Evolutionary conservation across 2,329 filamentous ascomycete species (phyloP).

Genomic region (Colletotrichum sp.): DNA sequence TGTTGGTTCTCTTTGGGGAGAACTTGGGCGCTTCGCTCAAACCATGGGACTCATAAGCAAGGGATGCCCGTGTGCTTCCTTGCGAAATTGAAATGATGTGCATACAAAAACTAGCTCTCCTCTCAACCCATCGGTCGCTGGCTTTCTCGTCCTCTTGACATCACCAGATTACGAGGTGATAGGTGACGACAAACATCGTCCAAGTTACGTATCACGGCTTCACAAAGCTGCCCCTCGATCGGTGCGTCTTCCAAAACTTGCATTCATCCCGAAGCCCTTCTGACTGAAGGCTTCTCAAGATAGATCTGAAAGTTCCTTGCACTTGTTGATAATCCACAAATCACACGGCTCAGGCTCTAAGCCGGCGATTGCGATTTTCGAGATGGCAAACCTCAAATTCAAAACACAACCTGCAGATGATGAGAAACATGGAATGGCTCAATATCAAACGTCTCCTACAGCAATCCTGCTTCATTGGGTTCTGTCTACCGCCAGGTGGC

Average conservation of each 20-base stretch:
- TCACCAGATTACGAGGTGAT: not conserved
- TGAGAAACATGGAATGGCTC: not conserved
- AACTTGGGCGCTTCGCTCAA: not conserved
- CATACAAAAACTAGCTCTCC: not conserved
- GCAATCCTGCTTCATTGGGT: not conserved
- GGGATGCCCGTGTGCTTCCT: not conserved
- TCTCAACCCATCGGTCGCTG: not conserved
- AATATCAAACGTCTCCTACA: rapidly evolving
- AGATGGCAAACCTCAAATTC: not conserved
- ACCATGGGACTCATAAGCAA: not conserved
- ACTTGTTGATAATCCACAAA: too few relatives aligned
- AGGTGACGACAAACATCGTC: too few relatives aligned
- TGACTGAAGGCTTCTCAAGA: too few relatives aligned
- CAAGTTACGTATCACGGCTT: not conserved
- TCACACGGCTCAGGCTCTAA: too few relatives aligned
- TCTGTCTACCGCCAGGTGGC: not conserved
- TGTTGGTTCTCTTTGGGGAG: not conserved
- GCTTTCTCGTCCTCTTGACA: rapidly evolving
- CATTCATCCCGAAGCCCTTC: too few relatives aligned
- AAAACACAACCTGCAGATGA: not conserved
- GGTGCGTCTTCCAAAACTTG: not conserved
- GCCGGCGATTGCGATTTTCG: too few relatives aligned
- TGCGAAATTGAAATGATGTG: rapidly evolving
- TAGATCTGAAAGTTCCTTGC: too few relatives aligned
- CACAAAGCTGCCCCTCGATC: not conserved